Percentiles rank a stretch among this genome's conserved stretches.
Evolutionary conservation across 2,329 filamentous ascomycete genomes (phyloP).

Genomic region (Arthrinium phaeospermum): DNA sequence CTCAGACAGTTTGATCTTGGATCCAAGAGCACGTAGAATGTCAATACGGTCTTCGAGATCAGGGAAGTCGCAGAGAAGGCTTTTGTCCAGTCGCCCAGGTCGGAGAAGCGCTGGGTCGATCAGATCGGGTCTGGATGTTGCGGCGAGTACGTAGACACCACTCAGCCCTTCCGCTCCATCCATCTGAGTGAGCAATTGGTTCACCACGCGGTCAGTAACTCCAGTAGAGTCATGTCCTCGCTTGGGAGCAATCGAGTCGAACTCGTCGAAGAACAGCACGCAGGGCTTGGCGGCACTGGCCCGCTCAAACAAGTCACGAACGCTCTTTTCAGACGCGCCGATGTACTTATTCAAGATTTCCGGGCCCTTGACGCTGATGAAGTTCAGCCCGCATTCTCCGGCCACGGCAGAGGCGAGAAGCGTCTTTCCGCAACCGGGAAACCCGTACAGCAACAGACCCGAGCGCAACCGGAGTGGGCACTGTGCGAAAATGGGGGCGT

Average conservation of each 20-base stretch:
- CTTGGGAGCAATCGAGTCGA: slow-evolving; percentile 97
- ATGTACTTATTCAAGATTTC: slow-evolving; percentile 99
- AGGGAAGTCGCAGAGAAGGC: slow-evolving; percentile 88
- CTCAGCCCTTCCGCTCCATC: slow-evolving; percentile 94
- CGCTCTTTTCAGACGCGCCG: slow-evolving; percentile 93
- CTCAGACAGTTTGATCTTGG: slow-evolving; percentile 76
- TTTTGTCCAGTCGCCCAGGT: slow-evolving; percentile 93
- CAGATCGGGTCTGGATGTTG: slow-evolving; percentile 89
- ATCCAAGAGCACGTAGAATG: slow-evolving; percentile 83
- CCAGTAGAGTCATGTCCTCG: slow-evolving; percentile 96
- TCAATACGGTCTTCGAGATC: slow-evolving; percentile 80
- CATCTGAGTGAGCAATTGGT: slow-evolving; percentile 98
- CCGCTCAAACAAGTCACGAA: slow-evolving; percentile 92
- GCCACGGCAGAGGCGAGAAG: slow-evolving; percentile 95
- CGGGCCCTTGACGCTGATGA: slow-evolving; percentile 97
- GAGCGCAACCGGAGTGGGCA: slow-evolving; percentile 94
- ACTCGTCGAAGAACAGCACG: slow-evolving; percentile 98
- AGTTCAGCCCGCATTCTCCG: slow-evolving; percentile 96
- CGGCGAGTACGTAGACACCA: slow-evolving; percentile 95
- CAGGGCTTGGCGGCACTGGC: slow-evolving; percentile 90
- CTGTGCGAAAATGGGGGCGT: slow-evolving; percentile 95
- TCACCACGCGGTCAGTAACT: slow-evolving; percentile 98
- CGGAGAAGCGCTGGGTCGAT: slow-evolving; percentile 93
- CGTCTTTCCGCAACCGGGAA: slow-evolving; percentile 95
- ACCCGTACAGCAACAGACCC: slow-evolving; percentile 91